phyloP scores from a whole-genome alignment of 345 rosid species.

The Acer negundo region DNA sequence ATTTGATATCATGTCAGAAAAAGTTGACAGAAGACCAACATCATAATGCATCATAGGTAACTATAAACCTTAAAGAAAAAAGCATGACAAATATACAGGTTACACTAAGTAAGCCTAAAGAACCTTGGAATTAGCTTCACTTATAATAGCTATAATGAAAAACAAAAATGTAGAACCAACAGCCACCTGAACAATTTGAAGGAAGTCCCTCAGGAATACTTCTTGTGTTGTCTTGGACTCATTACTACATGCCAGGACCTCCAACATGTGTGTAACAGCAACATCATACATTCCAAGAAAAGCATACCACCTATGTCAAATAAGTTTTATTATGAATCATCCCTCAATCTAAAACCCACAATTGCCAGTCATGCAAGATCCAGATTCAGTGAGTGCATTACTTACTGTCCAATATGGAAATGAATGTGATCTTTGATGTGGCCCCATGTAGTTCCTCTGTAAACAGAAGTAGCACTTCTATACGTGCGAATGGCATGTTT shows the following conservation, averaged over 20 bases:
- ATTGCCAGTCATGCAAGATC: slow-evolving; percentile 13
- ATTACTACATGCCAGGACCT: slow-evolving; percentile 79
- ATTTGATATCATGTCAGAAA: not conserved
- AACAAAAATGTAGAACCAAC: slow-evolving; percentile 11
- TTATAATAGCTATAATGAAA: slow-evolving; percentile 28
- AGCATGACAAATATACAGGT: not conserved
- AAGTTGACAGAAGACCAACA: not conserved
- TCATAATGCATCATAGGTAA: not conserved
- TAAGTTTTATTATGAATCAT: slow-evolving; percentile 20
- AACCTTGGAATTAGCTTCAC: not conserved
- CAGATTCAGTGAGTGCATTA: slow-evolving; percentile 23
- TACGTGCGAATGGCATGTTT: slow-evolving; percentile 96
- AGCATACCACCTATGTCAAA: slow-evolving; percentile 78
- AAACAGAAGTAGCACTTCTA: slow-evolving; percentile 81
- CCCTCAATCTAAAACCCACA: slow-evolving; percentile 15
- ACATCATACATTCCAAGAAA: slow-evolving; percentile 87
- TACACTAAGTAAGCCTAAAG: not conserved
- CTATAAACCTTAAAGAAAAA: not conserved
- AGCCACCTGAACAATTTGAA: slow-evolving; percentile 75
- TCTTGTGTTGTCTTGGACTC: slow-evolving; percentile 94
- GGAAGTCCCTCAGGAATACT: slow-evolving; percentile 79
- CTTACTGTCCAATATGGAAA: slow-evolving; percentile 97
- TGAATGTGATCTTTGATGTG: slow-evolving; percentile 93
- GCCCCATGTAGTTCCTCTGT: slow-evolving; percentile 84
- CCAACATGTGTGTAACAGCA: slow-evolving; percentile 77